Evolutionary conservation across 2,329 filamentous ascomycete genomes (phyloP), one percentile per base, ranked within the genome.

Genomic region (Penicillium polonicum): DNA sequence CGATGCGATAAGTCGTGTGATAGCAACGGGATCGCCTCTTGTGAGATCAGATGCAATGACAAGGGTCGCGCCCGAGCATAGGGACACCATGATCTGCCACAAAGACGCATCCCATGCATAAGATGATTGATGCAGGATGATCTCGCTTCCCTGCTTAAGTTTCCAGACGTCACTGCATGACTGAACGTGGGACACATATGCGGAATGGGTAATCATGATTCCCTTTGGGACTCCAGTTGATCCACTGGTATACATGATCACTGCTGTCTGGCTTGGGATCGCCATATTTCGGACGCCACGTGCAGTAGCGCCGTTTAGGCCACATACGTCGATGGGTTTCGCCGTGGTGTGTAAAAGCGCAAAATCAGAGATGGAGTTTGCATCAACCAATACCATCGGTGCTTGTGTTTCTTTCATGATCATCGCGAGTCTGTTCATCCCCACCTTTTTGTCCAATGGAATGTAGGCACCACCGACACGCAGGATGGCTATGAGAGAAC

Each of bases 401-500:
- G 60, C 43, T 4, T 58, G 19, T 3, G 61, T 64, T 48, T 60
- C 59, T 3, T 57, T 23, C 9, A 58, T 23, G 13, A 75, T 67
- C n/a, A 53, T 52, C 2, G 60, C 60, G 5, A 70, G 62, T 29
- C 71, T 67, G n/a, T 61, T 43, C 7, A 63, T 49, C 0, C 68
- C 65, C 8, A 62, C 67, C 13, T 66, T 64, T 4, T 62, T 59
- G 52, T 76, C 74, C 10, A 77, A 48, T 0, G 74, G 74, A 6
- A 75, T 52, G 48, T 75, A 77, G 4, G 67, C 58, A 8, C 65
- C 71, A 3, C 73, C 72, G 23, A 70, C 57, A 1, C 66, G 61
- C 44, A 72, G 48, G 21, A 75, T 68, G 5, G 71, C 74, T 3
- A 77, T 61, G 45, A 74, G 57, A 7, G 70, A 72, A 39, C 64